These are phyloP conservation scores for Botrytis deweyae DNA, from an alignment of 2,329 filamentous ascomycete genomes.

Conservation along the genomic window DNA sequence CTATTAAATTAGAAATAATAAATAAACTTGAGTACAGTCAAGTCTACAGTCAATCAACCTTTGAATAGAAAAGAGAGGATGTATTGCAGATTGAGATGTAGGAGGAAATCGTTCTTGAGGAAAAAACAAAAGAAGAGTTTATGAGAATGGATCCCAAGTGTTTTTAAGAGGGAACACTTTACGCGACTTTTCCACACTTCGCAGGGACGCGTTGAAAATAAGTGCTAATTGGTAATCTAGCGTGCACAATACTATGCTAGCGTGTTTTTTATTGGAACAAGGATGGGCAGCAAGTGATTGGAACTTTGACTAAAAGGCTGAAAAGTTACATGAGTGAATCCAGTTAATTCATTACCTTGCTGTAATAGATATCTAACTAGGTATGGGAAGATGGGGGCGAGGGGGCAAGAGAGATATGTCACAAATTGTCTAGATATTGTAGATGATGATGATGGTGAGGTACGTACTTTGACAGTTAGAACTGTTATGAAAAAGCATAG, in stretches of 20 bases:
- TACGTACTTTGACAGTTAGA: background rate
- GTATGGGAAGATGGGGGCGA: background rate
- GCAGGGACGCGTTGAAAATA: conserved; percentile 23
- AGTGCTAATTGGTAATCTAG: conserved; percentile 19
- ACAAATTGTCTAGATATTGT: background rate
- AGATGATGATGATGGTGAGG: background rate
- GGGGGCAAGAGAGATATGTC: background rate
- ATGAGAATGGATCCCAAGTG: conserved; percentile 22
- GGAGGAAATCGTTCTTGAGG: conserved; percentile 15
- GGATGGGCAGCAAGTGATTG: background rate
- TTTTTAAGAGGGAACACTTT: conserved; percentile 25
- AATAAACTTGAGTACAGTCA: background rate
- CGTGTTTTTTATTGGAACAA: conserved; percentile 3
- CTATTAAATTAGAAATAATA: conserved; percentile 5
- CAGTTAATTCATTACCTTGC: background rate
- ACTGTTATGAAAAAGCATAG: background rate
- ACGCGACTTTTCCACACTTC: conserved; percentile 21
- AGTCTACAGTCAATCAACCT: background rate
- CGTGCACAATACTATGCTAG: background rate
- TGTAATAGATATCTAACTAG: background rate
- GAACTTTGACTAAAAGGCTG: background rate
- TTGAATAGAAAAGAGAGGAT: background rate
- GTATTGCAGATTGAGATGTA: conserved; percentile 6
- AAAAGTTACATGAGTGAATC: background rate
- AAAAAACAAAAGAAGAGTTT: conserved; percentile 16